Percentiles rank a stretch among this genome's conserved stretches.
phyloP scores from a whole-genome alignment of 148 eudicot species.

The Silene latifolia region DNA sequence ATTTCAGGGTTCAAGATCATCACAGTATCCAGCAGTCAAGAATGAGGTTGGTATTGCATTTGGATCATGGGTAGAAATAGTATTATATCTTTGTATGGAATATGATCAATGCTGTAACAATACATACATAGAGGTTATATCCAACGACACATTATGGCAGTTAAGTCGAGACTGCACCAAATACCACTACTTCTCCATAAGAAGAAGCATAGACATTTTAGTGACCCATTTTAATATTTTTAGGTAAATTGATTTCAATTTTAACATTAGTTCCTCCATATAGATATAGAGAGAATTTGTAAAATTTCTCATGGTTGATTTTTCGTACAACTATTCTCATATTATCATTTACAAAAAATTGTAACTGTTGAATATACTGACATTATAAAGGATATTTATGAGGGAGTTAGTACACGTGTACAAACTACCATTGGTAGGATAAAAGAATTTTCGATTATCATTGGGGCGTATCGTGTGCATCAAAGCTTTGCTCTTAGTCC shows the following conservation, averaged over 20 bases:
- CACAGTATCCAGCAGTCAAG: conserved; percentile 53
- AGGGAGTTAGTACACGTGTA: too few species aligned
- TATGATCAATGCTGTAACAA: not conserved
- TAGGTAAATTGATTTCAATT: not conserved
- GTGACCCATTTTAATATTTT: not conserved
- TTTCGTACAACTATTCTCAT: too few species aligned
- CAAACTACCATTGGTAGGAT: too few species aligned
- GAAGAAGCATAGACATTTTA: not conserved
- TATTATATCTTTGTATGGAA: not conserved
- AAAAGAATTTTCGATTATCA: too few species aligned
- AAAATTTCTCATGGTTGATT: too few species aligned
- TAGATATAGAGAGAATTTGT: not conserved
- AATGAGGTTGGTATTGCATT: conserved; percentile 44
- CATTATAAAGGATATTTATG: too few species aligned
- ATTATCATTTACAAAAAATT: too few species aligned
- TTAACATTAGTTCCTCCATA: not conserved
- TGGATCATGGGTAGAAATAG: not conserved
- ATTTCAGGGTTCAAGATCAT: conserved; percentile 84
- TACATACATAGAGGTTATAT: not conserved
- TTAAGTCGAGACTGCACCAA: too few species aligned
- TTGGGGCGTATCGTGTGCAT: too few species aligned
- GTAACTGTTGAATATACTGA: too few species aligned
- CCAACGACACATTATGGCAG: too few species aligned
- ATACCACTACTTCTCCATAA: not conserved
- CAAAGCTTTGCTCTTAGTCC: too few species aligned